Conservation (phyloP, 108 stramenopile species). For the Craspedostauros australis region DNA sequence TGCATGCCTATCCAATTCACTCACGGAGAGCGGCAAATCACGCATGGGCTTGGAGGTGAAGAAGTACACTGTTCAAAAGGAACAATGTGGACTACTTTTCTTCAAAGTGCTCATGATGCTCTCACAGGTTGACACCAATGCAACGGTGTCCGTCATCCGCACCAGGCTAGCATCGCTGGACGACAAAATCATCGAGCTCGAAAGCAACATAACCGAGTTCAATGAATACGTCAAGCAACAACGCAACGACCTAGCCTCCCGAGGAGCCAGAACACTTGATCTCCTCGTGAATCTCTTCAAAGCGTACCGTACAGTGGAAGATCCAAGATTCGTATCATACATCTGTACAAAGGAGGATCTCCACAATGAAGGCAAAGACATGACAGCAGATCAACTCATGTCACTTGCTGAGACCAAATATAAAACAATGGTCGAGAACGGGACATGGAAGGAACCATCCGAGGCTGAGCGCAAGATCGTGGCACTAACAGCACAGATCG, state of each 20-base stretch:
- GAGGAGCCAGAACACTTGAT: slow-evolving; percentile 8
- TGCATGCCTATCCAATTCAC: background rate
- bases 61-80: background rate
- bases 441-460: slow-evolving; percentile 1
- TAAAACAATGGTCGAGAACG: slow-evolving; percentile 1
- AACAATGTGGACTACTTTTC: slow-evolving; percentile 2
- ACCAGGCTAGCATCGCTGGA: slow-evolving; percentile 13
- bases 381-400: slow-evolving; percentile 18
- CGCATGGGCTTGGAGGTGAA: background rate
- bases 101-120: slow-evolving; percentile 24
- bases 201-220: slow-evolving; percentile 20
- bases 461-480: slow-evolving; percentile 18
- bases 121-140: slow-evolving; percentile 12
- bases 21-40: background rate
- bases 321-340: slow-evolving; percentile 15
- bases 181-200: slow-evolving; percentile 8
- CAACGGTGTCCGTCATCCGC: slow-evolving; percentile 11
- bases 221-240: slow-evolving; percentile 16
- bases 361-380: slow-evolving; percentile 19
- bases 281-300: slow-evolving; percentile 33
- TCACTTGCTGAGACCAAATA: slow-evolving; percentile 18
- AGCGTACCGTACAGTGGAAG: slow-evolving; percentile 11
- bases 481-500: slow-evolving; percentile 20
- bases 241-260: slow-evolving; percentile 3
- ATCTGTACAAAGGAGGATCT: slow-evolving; percentile 15